Evolutionary conservation across 2,329 filamentous ascomycete species (phyloP).

Genomic region (Xylariaceae sp.): DNA sequence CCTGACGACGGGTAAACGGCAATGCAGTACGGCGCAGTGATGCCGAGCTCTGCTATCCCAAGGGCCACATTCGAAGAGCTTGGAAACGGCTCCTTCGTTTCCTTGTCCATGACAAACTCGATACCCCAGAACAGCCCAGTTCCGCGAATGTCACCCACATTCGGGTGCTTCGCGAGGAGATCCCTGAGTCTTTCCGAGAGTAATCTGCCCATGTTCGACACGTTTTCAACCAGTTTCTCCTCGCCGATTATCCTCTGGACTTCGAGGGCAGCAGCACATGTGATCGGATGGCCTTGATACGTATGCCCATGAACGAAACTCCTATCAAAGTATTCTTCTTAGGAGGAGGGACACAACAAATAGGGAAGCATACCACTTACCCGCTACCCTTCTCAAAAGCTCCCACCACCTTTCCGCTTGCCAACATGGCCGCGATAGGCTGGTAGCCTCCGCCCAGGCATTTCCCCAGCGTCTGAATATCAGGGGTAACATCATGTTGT

Average conservation of each 20-base stretch:
- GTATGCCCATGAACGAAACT: conserved; percentile 55
- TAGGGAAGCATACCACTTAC: conserved; percentile 19
- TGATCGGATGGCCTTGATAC: conserved; percentile 39
- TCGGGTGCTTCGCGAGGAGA: conserved; percentile 27
- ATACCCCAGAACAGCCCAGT: conserved; percentile 43
- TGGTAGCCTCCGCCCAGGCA: conserved; percentile 59
- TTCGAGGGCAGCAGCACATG: conserved; percentile 35
- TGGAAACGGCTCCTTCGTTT: conserved; percentile 35
- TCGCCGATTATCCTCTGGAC: conserved; percentile 36
- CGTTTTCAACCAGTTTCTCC: conserved; percentile 32
- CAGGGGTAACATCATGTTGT: conserved; percentile 51
- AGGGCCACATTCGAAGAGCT: conserved; percentile 14
- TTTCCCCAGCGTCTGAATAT: conserved; percentile 63
- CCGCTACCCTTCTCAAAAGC: conserved; percentile 35
- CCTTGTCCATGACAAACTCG: conserved; percentile 40
- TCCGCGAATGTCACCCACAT: conserved; percentile 38
- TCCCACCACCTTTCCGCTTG: conserved; percentile 46
- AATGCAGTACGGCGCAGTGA: conserved; percentile 21
- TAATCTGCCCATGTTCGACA: conserved; percentile 28
- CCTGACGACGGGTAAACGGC: conserved; percentile 49
- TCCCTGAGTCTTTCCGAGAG: conserved; percentile 28
- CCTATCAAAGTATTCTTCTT: neutral
- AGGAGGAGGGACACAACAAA: neutral
- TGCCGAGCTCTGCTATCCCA: conserved; percentile 15
- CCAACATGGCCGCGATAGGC: conserved; percentile 55